Base-by-base conservation (phyloP, 306 rosid species). In the Lathyrus aphaca region DNA sequence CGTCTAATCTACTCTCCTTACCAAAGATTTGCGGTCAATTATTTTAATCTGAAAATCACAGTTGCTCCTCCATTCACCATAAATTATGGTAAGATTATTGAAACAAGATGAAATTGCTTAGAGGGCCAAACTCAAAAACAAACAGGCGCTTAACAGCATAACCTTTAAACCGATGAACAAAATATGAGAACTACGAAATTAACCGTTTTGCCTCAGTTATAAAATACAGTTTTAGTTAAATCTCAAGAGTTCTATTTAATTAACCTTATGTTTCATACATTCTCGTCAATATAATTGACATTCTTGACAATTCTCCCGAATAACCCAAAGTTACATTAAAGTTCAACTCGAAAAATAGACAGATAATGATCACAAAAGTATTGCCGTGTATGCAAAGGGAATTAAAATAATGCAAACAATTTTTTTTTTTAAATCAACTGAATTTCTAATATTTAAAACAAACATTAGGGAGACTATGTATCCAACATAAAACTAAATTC, bases 121-220 rank as follows among this genome's bases (percentile, higher is more conserved):
- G 27, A 45, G 43, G 14, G 32, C 68, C 49, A 71, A 50, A 63
- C 54, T 73, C 44, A 27, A 74, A 19, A 23, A 25, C 40, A 50
- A 50, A 11, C 21, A 62, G 27, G 23, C 27, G 55, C 43, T 64
- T 64, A 13, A 65, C 17, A 64, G 53, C 74, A 37, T 32, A 21
- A 21, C 37, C 62, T 37, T 45, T n/a, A 12, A 56, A 66, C 14
- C 35, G 4, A 44, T 21, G 6, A 25, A 27, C 21, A 62, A 12
- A 37, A 40, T 27, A 53, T 8, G 32, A 60, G 69, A 68, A 21
- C 50, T 15, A 67, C 3, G 21, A 57, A 67, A 23, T 46, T 45
- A 46, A 19, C 16, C 39, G 38, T 61, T 49, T 23, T 6, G 53
- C 39, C 21, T 25, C 30, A 3, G 37, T 23, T 18, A 10, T 46